Base-by-base conservation (phyloP, 1,139 yeast species). In the Eremothecium cymbalariae region DNA sequence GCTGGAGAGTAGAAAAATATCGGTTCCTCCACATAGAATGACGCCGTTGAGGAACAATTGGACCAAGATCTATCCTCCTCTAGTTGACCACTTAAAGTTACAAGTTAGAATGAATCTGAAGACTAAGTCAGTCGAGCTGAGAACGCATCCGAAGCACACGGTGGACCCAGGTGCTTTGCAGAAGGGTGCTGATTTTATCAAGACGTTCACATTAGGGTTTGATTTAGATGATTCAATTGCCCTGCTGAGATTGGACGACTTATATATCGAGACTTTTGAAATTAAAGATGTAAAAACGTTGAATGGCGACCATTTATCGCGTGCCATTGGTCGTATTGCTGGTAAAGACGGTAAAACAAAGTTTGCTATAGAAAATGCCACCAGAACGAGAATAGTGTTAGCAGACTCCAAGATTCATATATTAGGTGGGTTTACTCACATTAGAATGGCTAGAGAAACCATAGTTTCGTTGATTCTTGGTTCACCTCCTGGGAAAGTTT, bases 271-370 rank as follows among this genome's bases (percentile, higher is more conserved):
- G 62, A 86, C 97, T 2, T 90, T 90, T 57, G 99, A 90, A 58
- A 72, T 90, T 51, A 90, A 93, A 62, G 99, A 90, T 62, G 97
- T 90, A 41, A 93, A 90, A 64, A 88, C 96, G 2, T 68, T 90
- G 48, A 77, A 77, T 22, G 98, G 98, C 15, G 98, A 90, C 62
- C 98, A 90, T 72, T 71, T 90, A 60, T 80, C 95, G 31, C 79
- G 99, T 69, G 98, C 99, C 13, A 90, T 90, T 58, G 99, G 98
- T 52, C 86, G 99, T 71, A 90, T 90, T 60, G 98, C 98, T 16
- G 99, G 99, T 60, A 93, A 90, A 58, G 99, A 90, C 57, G 99
- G 99, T 55, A 88, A 88, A 64, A 90, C 98, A 43, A 90, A 90
- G 65, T 90, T 88, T 61, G 96, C 98, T 23, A 90, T 90, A 53